phyloP scores from a whole-genome alignment of 2,329 filamentous ascomycete genomes.

The Stenocarpella maydis region DNA sequence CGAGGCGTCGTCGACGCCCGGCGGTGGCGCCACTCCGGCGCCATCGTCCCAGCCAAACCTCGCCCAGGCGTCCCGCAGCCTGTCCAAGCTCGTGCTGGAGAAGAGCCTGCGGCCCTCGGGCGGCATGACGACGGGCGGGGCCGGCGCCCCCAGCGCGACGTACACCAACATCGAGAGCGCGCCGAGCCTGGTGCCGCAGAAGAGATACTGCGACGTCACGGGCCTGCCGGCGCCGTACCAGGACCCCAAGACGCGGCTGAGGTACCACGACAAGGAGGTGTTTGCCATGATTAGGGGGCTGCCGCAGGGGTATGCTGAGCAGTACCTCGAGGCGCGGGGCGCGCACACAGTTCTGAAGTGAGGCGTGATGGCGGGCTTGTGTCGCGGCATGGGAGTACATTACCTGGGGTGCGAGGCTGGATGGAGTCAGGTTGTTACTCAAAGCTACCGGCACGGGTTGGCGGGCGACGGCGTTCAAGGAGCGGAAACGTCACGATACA shows the following conservation, averaged over 20 bases:
- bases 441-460: not conserved
- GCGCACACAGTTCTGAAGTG: conserved; percentile 94
- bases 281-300: conserved; percentile 84
- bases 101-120: conserved; percentile 68
- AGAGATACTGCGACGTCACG: conserved; percentile 95
- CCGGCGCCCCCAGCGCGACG: conserved; percentile 75
- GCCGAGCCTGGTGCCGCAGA: conserved; percentile 83
- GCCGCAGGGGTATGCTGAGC: conserved; percentile 83
- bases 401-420: not conserved
- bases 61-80: conserved; percentile 85
- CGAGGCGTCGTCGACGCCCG: not conserved
- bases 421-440: not conserved
- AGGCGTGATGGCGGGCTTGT: conserved; percentile 44
- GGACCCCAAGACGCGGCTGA: conserved; percentile 91
- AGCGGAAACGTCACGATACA: not conserved
- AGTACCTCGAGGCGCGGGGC: conserved; percentile 87
- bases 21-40: conserved; percentile 45
- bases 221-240: conserved; percentile 90
- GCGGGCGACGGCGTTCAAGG: conserved; percentile 30
- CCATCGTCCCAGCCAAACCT: conserved; percentile 69
- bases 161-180: conserved; percentile 96
- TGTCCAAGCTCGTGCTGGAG: conserved; percentile 88
- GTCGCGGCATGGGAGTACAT: not conserved
- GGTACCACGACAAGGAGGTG: conserved; percentile 93
- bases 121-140: conserved; percentile 43